Evolutionary conservation across 1,284 basidiomycete species (phyloP).

Genomic region (Boletellus deceptivus): DNA sequence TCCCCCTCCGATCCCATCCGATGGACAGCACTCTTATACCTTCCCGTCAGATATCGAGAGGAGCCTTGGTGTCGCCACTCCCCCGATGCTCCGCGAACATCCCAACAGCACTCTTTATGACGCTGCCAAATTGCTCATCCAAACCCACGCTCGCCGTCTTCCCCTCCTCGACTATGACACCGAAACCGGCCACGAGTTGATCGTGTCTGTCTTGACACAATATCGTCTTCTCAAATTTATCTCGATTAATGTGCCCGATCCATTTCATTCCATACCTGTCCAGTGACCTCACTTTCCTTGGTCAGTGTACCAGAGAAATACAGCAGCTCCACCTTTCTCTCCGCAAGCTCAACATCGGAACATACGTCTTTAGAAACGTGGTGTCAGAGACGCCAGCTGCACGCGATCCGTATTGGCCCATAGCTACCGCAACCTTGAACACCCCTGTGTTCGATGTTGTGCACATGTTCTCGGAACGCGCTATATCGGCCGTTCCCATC

Average conservation of each 20-base stretch:
- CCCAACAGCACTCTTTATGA: constrained; percentile 88
- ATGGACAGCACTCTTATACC: constrained; percentile 9
- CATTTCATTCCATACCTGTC: constrained; percentile 6
- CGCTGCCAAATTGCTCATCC: constrained; percentile 87
- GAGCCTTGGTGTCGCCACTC: constrained; percentile 87
- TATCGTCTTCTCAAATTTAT: constrained; percentile 99
- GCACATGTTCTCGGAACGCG: constrained; percentile 95
- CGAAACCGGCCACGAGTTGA: constrained; percentile 93
- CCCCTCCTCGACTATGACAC: constrained; percentile 93
- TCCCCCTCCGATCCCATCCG: constrained; percentile 13
- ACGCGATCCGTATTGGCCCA: constrained; percentile 78
- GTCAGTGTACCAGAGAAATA: constrained; percentile 71
- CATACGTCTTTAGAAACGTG: constrained; percentile 68
- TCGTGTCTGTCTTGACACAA: constrained; percentile 95
- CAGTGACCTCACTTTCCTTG: constrained; percentile 7
- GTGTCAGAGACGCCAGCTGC: constrained; percentile 42
- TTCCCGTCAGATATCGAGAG: constrained; percentile 82
- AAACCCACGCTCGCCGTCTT: constrained; percentile 92
- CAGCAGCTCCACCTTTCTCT: constrained; percentile 77
- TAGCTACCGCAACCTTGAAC: constrained; percentile 88
- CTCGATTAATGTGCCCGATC: constrained; percentile 87
- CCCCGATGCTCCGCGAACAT: constrained; percentile 88
- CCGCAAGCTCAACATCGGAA: constrained; percentile 89
- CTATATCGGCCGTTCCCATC: constrained; percentile 97
- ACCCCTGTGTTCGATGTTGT: constrained; percentile 98